Conservation (phyloP, 768 basidiomycete species). For the Galerina sulciceps region DNA sequence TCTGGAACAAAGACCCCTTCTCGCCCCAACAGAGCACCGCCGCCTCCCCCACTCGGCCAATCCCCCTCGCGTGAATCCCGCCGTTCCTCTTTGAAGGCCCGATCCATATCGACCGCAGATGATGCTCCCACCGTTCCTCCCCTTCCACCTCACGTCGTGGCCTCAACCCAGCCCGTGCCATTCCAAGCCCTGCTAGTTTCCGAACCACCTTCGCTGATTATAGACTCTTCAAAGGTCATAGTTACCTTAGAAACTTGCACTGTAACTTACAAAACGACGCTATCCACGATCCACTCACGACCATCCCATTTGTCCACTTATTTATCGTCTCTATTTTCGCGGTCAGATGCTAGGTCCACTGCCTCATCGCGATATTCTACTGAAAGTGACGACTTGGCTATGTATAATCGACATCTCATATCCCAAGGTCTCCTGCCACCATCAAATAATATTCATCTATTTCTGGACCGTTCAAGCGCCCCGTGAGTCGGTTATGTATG, state of each 20-base stretch:
- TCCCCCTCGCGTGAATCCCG: slow-evolving; percentile 15
- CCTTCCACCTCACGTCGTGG: slow-evolving; percentile 47
- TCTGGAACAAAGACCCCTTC: slow-evolving; percentile 31
- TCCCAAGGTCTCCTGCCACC: slow-evolving; percentile 57
- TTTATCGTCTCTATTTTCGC: slow-evolving; percentile 47
- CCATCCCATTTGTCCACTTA: slow-evolving; percentile 70
- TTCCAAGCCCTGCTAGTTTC: slow-evolving; percentile 75
- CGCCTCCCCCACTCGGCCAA: slow-evolving; percentile 26
- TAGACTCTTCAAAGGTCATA: slow-evolving; percentile 66
- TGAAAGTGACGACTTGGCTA: slow-evolving; percentile 53
- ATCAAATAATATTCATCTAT: slow-evolving; percentile 63
- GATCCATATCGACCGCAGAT: slow-evolving; percentile 37
- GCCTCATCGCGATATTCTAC: slow-evolving; percentile 61
- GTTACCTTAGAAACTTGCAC: slow-evolving; percentile 80
- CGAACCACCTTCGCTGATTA: slow-evolving; percentile 45
- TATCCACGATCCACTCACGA: slow-evolving; percentile 69
- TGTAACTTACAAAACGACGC: slow-evolving; percentile 63
- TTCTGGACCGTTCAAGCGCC: slow-evolving; percentile 79
- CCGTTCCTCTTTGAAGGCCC: slow-evolving; percentile 43
- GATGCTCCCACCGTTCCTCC: slow-evolving; percentile 52
- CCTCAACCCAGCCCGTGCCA: slow-evolving; percentile 50
- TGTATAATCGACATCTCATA: slow-evolving; percentile 66
- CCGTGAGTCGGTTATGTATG: slow-evolving; percentile 57
- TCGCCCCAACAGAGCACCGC: slow-evolving; percentile 38
- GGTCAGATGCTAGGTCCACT: slow-evolving; percentile 41